phyloP scores from a whole-genome alignment of 2,329 filamentous ascomycete species.

The Exophiala dermatitidis region DNA sequence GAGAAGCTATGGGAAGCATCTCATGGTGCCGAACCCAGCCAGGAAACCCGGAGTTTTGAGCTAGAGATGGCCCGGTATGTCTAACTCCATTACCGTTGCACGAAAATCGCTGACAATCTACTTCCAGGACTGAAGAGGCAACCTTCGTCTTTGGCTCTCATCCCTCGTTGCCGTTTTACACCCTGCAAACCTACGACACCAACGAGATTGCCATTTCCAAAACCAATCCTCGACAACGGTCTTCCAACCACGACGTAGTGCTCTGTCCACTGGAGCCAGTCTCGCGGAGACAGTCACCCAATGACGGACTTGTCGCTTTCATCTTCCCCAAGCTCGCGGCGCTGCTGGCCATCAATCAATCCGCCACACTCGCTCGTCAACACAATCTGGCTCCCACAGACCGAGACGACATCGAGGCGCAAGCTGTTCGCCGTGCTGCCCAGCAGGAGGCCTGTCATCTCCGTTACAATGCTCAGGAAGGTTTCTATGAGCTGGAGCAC shows the following conservation, averaged over 20 bases:
- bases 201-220: conserved; percentile 39
- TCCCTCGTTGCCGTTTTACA: conserved; percentile 39
- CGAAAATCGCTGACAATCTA: conserved; percentile 18
- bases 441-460: conserved; percentile 42
- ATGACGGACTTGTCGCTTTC: conserved; percentile 39
- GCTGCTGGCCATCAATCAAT: conserved; percentile 44
- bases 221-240: conserved; percentile 36
- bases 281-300: conserved; percentile 33
- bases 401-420: conserved; percentile 37
- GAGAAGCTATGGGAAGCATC: conserved; percentile 40
- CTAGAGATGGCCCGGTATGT: conserved; percentile 38
- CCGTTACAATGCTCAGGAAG: conserved; percentile 37
- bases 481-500: conserved; percentile 42
- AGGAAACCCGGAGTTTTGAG: conserved; percentile 33
- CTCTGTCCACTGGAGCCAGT: conserved; percentile 37
- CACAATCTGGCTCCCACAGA: conserved; percentile 37
- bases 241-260: conserved; percentile 39
- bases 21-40: conserved; percentile 37
- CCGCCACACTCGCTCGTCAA: conserved; percentile 35
- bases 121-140: conserved; percentile 34
- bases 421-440: conserved; percentile 40
- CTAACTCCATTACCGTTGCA: not conserved
- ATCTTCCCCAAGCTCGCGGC: conserved; percentile 45
- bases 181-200: conserved; percentile 37
- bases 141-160: conserved; percentile 40